Conservation (phyloP, 1,139 yeast genomes). For the Petasospora fabianii region DNA sequence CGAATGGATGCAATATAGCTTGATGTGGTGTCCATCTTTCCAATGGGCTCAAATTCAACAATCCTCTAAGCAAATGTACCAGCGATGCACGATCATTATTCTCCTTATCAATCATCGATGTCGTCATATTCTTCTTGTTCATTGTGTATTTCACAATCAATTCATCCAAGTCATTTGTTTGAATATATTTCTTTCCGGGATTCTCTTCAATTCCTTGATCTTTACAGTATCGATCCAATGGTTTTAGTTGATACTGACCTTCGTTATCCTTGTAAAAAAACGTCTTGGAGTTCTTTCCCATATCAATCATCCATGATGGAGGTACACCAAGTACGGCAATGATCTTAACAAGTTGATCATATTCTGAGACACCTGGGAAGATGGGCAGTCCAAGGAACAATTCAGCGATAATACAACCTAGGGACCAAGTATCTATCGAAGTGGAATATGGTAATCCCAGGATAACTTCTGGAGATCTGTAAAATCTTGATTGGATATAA, state of each 20-base stretch:
- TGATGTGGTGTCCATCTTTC: constrained; percentile 97
- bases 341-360: constrained; percentile 81
- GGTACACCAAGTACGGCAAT: constrained; percentile 83
- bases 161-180: constrained; percentile 67
- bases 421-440: constrained; percentile 97
- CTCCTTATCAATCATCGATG: constrained; percentile 63
- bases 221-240: constrained; percentile 55
- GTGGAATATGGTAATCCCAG: constrained; percentile 88
- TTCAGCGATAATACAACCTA: constrained; percentile 96
- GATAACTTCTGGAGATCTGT: constrained; percentile 93
- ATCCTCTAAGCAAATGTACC: constrained; percentile 73
- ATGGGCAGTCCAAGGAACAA: constrained; percentile 88
- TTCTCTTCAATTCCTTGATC: constrained; percentile 61
- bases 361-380: constrained; percentile 94
- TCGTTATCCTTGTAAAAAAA: constrained; percentile 52
- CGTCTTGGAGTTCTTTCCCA: constrained; percentile 79
- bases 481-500: constrained; percentile 92
- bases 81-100: constrained; percentile 67
- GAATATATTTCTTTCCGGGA: constrained; percentile 82
- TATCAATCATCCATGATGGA: constrained; percentile 94
- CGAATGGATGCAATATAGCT: constrained; percentile 88
- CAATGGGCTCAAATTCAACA: constrained; percentile 80
- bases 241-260: constrained; percentile 42
- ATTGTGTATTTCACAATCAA: constrained; percentile 73
- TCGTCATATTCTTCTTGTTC: constrained; percentile 70